Base-by-base conservation (phyloP, 495 filamentous ascomycete species). In the Beverwykella pulmonaria region DNA sequence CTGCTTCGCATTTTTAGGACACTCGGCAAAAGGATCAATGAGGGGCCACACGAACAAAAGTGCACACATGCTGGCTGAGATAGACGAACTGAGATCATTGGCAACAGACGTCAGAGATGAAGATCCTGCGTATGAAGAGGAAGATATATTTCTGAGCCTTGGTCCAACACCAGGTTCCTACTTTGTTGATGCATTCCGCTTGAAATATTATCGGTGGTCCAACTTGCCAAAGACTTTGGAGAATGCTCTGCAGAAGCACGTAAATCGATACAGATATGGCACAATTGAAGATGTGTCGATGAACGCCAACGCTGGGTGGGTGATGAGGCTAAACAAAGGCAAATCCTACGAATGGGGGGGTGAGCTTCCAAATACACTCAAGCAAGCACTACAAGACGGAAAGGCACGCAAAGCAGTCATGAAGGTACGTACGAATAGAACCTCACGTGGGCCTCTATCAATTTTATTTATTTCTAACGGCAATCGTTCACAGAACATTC, bases 101-200 rank as follows among this genome's bases (percentile, higher is more conserved):
- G 12, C 4, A 34, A 34, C 30, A 12, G 30, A 5, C 5, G 12
- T 5, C 12, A 34, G 12, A 12, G 30, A 34, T 4, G 12, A 34
- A 4, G 12, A 34, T 34, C 30, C 4, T 34, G 5, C 30, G 30
- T 12, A 34, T 34, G 12, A 12, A 34, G 12, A 34, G 4, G 30
- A 12, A 34, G 30, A 34, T 5, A 4, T 34, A 12, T 27, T 56
- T 9, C 10, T 56, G 12, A 56, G 53, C n/a, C 30, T 56, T 15
- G 53, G 53, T 3, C 26, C 53, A 9, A 27, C 14, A 9, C 30
- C 53, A 10, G 53, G 53, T 8, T 15, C 53, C n/a, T 56, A 30
- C 30, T 56, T 56, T n/a, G 53, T 27, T 20, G 53, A 56, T 56
- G 53, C 53, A 12, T 56, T 8, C 26, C 53, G 53, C 32, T 27